A percentile compares a stretch with the other conserved stretches of the same genome.
These are phyloP conservation scores for Sclerotinia glacialis DNA, from an alignment of 2,329 filamentous ascomycete species.

Conservation along the genomic window DNA sequence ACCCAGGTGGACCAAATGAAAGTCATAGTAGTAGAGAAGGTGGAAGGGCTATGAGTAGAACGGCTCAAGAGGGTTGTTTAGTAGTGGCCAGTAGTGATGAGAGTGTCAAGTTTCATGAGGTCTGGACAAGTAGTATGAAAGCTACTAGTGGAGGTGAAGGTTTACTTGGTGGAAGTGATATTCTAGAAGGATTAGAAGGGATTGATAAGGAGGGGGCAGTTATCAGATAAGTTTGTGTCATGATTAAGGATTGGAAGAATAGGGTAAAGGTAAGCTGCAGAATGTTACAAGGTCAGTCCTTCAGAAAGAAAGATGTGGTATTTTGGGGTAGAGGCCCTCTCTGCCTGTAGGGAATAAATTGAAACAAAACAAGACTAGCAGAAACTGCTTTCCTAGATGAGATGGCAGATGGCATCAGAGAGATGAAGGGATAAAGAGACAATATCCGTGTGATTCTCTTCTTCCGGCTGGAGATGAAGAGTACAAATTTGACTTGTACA, in stretches of 20 bases:
- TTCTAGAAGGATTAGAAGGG: constrained; percentile 77
- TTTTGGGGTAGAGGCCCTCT: not conserved
- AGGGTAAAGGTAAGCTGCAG: not conserved
- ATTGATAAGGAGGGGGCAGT: constrained; percentile 71
- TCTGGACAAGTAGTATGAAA: constrained; percentile 71
- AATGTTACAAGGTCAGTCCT: too few relatives aligned
- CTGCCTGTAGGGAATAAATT: not conserved
- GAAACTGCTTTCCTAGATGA: not conserved
- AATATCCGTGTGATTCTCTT: too few relatives aligned
- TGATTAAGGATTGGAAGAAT: not conserved
- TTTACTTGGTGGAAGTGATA: constrained; percentile 76
- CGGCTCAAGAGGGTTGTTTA: constrained; percentile 73
- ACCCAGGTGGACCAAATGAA: constrained; percentile 60
- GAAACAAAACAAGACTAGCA: not conserved
- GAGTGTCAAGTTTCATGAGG: constrained; percentile 91
- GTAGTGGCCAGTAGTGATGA: constrained; percentile 90
- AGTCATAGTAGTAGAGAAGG: constrained; percentile 44
- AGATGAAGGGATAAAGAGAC: not conserved
- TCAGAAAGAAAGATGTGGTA: not conserved
- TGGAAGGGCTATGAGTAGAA: constrained; percentile 54
- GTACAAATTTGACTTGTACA: not conserved
- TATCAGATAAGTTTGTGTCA: constrained; percentile 53
- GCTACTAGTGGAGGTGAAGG: constrained; percentile 53
- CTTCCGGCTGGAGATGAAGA: too few relatives aligned
- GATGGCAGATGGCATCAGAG: not conserved